Percentiles rank a stretch among this genome's conserved stretches.
These are phyloP conservation scores for Centella asiatica DNA, from an alignment of 129 eudicot species.

Conservation along the genomic window DNA sequence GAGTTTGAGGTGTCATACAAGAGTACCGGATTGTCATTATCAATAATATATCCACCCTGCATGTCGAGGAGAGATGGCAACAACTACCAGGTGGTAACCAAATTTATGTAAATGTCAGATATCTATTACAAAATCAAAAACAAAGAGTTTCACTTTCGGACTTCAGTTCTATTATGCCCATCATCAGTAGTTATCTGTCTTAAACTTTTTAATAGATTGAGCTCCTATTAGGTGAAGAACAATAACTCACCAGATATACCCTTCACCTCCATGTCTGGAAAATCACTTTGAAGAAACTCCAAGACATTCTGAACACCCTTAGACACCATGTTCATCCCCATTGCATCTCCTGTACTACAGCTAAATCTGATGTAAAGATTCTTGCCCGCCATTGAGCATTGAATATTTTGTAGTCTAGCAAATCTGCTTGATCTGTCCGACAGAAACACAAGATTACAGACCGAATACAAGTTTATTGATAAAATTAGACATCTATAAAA, in stretches of 20 bases:
- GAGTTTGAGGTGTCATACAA: no score
- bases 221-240: neutral
- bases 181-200: neutral
- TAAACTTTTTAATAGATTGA: neutral
- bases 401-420: slow-evolving; percentile 53
- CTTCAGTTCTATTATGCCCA: no score
- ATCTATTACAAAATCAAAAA: no score
- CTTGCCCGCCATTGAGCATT: slow-evolving; percentile 61
- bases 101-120: no score
- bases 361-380: slow-evolving; percentile 58
- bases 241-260: slow-evolving; percentile 62
- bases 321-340: slow-evolving; percentile 89
- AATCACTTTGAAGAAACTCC: slow-evolving; percentile 55
- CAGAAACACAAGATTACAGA: slow-evolving; percentile 1
- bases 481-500: no score
- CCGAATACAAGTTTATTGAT: neutral
- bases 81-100: no score
- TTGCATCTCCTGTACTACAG: slow-evolving; percentile 77
- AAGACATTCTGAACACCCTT: slow-evolving; percentile 70
- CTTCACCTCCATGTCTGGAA: slow-evolving; percentile 68
- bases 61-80: no score
- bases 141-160: no score
- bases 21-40: no score
- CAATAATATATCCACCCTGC: no score
- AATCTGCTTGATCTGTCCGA: slow-evolving; percentile 59